Conservation (phyloP, 78 protist species). For the Pigoraptor vietnamica region DNA sequence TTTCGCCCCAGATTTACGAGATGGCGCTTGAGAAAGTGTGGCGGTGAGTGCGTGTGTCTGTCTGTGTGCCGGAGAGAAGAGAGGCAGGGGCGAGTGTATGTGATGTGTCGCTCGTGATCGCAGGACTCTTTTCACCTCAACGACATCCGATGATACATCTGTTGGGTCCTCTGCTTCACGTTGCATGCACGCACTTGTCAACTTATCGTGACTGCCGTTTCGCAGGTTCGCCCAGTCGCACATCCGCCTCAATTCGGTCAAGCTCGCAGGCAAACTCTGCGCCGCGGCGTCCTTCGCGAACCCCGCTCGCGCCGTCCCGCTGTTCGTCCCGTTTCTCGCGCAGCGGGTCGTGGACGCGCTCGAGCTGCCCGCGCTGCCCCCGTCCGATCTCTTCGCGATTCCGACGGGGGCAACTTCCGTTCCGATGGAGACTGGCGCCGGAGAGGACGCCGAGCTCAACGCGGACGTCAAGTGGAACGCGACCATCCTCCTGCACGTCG, state of each 20-base stretch:
- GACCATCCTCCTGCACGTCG: not conserved
- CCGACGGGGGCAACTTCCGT: too few species aligned
- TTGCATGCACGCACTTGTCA: too few species aligned
- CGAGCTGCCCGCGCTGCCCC: not conserved
- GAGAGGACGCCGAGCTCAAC: not conserved
- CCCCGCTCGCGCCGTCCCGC: not conserved
- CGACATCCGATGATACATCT: too few species aligned
- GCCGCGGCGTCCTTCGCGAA: not conserved
- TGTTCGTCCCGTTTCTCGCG: not conserved
- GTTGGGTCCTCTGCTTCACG: too few species aligned
- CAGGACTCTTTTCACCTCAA: too few species aligned
- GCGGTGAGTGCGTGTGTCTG: not conserved
- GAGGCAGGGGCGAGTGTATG: too few species aligned
- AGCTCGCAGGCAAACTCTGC: conserved; percentile 8
- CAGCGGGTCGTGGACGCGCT: not conserved
- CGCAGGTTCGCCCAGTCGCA: not conserved
- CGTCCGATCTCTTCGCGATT: too few species aligned
- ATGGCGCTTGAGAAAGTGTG: not conserved
- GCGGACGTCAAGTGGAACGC: not conserved
- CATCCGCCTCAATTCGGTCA: conserved; percentile 6
- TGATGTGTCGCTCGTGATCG: too few species aligned
- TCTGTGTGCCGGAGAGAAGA: too few species aligned
- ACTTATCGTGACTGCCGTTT: too few species aligned
- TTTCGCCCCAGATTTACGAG: not conserved
- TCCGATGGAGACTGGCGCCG: too few species aligned